phyloP scores from a whole-genome alignment of 2,329 filamentous ascomycete species.

The Pseudogymnoascus sp. region DNA sequence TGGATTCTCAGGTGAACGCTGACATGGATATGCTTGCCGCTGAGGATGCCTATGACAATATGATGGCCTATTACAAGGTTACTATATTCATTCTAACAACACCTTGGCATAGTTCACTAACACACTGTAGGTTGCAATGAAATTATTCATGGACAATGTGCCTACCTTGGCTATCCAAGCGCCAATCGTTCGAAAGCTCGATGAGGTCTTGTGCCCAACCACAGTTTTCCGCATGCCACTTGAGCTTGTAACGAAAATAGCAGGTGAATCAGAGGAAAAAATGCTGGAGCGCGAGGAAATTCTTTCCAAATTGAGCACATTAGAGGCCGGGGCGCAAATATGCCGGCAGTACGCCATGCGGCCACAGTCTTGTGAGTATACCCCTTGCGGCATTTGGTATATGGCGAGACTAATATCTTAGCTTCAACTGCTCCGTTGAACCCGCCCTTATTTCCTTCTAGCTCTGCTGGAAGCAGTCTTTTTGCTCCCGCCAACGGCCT shows the following conservation, averaged over 20 bases:
- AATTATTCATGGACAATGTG: constrained; percentile 21
- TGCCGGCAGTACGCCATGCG: constrained; percentile 19
- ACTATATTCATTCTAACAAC: not conserved
- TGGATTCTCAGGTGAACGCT: not conserved
- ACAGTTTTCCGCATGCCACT: constrained; percentile 17
- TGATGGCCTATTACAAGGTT: constrained; percentile 22
- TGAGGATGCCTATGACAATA: constrained; percentile 17
- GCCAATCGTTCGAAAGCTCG: constrained; percentile 17
- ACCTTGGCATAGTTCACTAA: not conserved
- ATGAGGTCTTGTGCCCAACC: constrained; percentile 19
- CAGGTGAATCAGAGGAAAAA: constrained; percentile 19
- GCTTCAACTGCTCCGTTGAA: not conserved
- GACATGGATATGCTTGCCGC: constrained; percentile 18
- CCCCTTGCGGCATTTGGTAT: no score
- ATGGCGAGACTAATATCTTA: no score
- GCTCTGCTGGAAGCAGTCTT: no score
- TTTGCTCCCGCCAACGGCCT: no score
- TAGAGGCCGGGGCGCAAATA: constrained; percentile 18
- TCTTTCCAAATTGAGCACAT: constrained; percentile 13
- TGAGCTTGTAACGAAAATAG: constrained; percentile 15
- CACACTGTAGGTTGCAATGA: constrained; percentile 17
- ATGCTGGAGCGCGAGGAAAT: constrained; percentile 14
- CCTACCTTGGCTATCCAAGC: constrained; percentile 18
- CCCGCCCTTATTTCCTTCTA: no score
- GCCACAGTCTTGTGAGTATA: not conserved